Evolutionary conservation across 2,329 filamentous ascomycete genomes (phyloP).

Genomic region (Annulohypoxylon truncatum): DNA sequence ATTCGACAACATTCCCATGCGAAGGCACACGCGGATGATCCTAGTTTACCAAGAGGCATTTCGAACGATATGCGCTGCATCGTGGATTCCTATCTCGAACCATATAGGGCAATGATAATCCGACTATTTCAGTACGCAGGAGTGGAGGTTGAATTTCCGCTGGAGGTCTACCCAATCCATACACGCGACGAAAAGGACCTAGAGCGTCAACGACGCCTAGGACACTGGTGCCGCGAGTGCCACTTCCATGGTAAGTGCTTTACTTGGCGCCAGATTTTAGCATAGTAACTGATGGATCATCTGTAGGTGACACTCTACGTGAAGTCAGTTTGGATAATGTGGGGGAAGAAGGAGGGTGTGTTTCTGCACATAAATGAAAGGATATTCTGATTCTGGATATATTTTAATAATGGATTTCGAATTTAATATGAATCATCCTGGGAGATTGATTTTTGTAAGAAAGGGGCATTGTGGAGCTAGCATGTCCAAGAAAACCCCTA

Average conservation of each 20-base stretch:
- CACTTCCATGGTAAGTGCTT: neutral
- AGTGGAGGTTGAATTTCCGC: neutral
- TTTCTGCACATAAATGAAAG: no score
- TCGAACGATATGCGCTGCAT: neutral
- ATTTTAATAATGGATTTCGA: no score
- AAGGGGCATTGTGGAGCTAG: no score
- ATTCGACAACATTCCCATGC: neutral
- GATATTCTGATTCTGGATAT: no score
- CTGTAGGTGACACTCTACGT: neutral
- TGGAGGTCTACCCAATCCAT: neutral
- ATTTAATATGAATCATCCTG: no score
- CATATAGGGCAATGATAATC: neutral
- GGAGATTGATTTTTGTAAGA: no score
- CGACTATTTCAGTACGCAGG: neutral
- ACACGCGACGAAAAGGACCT: neutral
- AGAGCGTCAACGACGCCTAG: neutral
- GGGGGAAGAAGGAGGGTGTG: neutral
- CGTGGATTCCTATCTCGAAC: neutral
- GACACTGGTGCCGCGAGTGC: constrained; percentile 21
- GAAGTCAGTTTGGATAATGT: neutral
- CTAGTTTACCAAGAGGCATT: neutral
- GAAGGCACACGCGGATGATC: neutral
- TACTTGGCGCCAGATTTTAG: neutral
- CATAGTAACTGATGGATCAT: neutral
- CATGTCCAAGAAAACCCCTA: no score